These are phyloP conservation scores for Chrysosporium keratinophilum DNA, from an alignment of 2,329 filamentous ascomycete genomes.

Conservation along the genomic window DNA sequence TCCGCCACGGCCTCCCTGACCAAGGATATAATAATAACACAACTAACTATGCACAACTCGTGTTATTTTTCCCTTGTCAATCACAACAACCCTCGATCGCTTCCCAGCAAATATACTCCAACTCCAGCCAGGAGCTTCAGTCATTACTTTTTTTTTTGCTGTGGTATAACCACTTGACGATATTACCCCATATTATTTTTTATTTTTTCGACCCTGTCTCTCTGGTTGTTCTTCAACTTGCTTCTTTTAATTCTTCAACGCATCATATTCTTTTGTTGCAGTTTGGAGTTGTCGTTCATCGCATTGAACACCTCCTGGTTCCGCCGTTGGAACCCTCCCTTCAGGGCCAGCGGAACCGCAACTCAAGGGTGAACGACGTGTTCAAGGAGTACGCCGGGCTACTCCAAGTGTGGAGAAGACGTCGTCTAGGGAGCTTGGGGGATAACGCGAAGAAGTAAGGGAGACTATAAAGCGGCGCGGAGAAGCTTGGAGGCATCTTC, in stretches of 20 bases:
- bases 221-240: neutral
- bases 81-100: conserved; percentile 2
- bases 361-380: neutral
- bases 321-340: neutral
- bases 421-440: neutral
- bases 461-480: neutral
- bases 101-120: conserved; percentile 5
- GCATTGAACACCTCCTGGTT: conserved; percentile 1
- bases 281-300: neutral
- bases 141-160: neutral
- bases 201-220: conserved; percentile 4
- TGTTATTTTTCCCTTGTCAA: conserved; percentile 13
- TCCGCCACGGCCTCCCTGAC: conserved; percentile 9
- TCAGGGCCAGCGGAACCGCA: neutral
- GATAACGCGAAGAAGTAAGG: neutral
- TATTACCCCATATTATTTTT: conserved; percentile 13
- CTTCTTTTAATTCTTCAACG: neutral
- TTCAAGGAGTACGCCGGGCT: neutral
- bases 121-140: neutral
- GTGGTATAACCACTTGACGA: neutral
- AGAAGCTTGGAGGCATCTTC: neutral
- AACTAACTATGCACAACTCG: conserved; percentile 13
- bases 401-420: neutral
- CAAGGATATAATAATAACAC: conserved; percentile 16
- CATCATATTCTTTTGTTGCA: neutral